Conservation (phyloP, 2,329 filamentous ascomycete species). For the Mollisiaceae sp. region DNA sequence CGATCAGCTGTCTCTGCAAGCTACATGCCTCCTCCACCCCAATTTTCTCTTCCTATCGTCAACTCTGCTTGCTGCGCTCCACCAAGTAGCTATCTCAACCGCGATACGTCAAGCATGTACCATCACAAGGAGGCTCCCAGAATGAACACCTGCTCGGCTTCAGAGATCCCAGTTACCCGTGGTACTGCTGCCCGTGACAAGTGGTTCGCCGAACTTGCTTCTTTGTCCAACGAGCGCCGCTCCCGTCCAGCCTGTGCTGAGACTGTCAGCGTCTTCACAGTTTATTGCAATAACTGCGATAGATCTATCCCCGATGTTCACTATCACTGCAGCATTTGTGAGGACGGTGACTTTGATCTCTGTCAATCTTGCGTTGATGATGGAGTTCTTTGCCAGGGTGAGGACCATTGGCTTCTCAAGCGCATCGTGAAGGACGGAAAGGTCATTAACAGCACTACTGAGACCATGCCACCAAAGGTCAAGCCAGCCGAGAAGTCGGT, state of each 20-base stretch:
- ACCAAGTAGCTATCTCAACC: conserved; percentile 13
- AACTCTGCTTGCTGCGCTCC: conserved; percentile 22
- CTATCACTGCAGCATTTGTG: conserved; percentile 94
- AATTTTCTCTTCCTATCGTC: conserved; percentile 13
- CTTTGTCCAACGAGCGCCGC: conserved; percentile 38
- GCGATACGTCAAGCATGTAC: conserved; percentile 18
- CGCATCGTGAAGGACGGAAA: conserved; percentile 78
- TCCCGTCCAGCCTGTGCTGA: conserved; percentile 20
- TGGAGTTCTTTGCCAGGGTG: conserved; percentile 77
- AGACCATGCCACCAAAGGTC: conserved; percentile 69
- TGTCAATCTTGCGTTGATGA: conserved; percentile 79
- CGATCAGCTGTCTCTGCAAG: conserved; percentile 12
- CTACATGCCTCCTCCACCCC: conserved; percentile 11
- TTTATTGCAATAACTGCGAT: conserved; percentile 94
- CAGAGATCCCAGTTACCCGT: conserved; percentile 36
- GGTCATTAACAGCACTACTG: conserved; percentile 84
- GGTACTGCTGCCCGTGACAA: conserved; percentile 41
- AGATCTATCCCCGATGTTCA: conserved; percentile 78
- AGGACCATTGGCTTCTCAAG: conserved; percentile 94
- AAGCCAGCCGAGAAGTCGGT: conserved; percentile 34
- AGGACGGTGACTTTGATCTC: conserved; percentile 92
- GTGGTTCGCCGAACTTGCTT: conserved; percentile 43
- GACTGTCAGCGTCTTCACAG: conserved; percentile 64
- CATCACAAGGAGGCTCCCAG: conserved; percentile 26
- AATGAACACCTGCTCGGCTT: conserved; percentile 30